Base-by-base conservation (phyloP, 2,329 filamentous ascomycete genomes). In the Sporothrix sp. region DNA sequence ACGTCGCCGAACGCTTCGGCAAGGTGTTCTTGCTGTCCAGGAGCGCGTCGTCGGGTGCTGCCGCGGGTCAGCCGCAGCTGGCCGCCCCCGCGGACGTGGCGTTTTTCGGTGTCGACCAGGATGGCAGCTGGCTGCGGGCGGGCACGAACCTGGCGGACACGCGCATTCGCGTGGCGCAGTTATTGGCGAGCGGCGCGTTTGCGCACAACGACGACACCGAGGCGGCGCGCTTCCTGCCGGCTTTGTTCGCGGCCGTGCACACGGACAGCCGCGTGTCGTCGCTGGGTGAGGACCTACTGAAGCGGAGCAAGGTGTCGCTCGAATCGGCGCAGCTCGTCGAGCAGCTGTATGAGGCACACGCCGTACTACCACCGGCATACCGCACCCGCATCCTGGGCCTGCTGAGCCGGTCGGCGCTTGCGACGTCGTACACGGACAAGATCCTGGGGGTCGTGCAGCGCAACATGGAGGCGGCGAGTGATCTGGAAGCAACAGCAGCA, bases 231-330 rank as follows among this genome's bases (percentile, higher is more conserved):
- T 88, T 96, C 59, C 65, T 96, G 11, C 85, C 91, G 0, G 85
- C 88, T 1, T 68, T 97, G 1, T 89, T 86, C 62, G 89, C 90
- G 5, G 84, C 88, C 23, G 83, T 88, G 0, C 90, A 90, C 65
- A 71, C 82, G 1, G 93, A 96, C 57, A 87, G 83, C 32, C 79
- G 84, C 8, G 82, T 96, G 33, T 82, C 86, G 10, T 81, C 85
- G n/a, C 71, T 87, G n/a, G 91, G 87, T 0, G 88, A 96, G 51
- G 89, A 95, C 59, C 79, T 94, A 44, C 67, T 97, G 57, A 98
- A 96, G 66, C 76, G 90, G 57, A 85, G 79, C 27, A 76, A 79
- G 2, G 77, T 86, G 8, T 81, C 85, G 8, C 70, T 96, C 23
- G 91, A 97, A 63, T 76, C 87, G 54, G 60, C 71, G 9, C 58